Evolutionary conservation across 2,329 filamentous ascomycete species (phyloP), one percentile per base, ranked within the genome.

Genomic region (Paecilomyces fulvus): DNA sequence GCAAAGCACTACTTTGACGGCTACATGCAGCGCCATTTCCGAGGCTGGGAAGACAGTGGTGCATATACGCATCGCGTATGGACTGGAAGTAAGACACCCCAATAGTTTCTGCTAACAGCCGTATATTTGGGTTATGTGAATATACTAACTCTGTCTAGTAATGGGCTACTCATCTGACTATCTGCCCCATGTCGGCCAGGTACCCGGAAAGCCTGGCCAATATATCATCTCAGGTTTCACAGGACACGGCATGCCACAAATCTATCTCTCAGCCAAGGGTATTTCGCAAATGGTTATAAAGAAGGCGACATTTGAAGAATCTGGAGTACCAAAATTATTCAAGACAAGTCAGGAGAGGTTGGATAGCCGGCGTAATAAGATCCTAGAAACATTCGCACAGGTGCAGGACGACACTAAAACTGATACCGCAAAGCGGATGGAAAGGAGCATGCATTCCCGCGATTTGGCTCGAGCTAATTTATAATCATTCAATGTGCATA

Each of bases 181-280:
- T 1, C 64, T 77, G 17, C 80, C 80, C 0, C 77, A 80, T 63
- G 72, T 87, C 54, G 83, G 83, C 0, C 60, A 68, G 3, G 73
- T 77, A 53, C 78, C 77, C 1, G 72, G 68, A 2, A 66, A 67
- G 49, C 60, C 69, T 3, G 75, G 77, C 0, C 64, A 87, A 23
- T 85, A 80, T 75, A 71, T 84, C 1, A 75, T 78, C 31, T 82
- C 80, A 3, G 79, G 82, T 5, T 87, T 87, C 60, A 84, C 85
- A 60, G 85, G 85, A 0, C 83, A 87, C 66, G 83, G 84, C 0
- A 87, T 87, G 85, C 84, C 84, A 1, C 68, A 83, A 31, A 83
- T 82, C 54, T 80, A 83, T 72, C 80, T 83, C 65, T 80, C 79
- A 30, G 83, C 83, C 0, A 77, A 79, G 61, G 84, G 79, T 0